These are phyloP conservation scores for Penicillium olsonii DNA, from an alignment of 2,329 filamentous ascomycete species.

Conservation along the genomic window DNA sequence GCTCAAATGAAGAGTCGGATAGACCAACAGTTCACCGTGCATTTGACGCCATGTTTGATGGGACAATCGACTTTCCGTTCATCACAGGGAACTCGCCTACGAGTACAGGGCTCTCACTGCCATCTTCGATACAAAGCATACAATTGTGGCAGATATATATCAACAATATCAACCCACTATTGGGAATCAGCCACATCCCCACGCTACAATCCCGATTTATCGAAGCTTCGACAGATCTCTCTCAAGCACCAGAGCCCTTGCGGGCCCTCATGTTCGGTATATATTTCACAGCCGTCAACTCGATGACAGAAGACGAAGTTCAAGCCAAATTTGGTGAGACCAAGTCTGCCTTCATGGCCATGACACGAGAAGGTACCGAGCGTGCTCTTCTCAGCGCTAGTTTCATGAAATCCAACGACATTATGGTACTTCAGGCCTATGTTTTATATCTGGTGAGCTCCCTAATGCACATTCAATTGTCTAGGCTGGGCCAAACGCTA, in stretches of 20 bases:
- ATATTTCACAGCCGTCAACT: slow-evolving; percentile 60
- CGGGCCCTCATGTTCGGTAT: slow-evolving; percentile 59
- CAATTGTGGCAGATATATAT: slow-evolving; percentile 24
- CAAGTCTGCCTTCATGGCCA: slow-evolving; percentile 32
- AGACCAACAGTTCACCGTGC: slow-evolving; percentile 59
- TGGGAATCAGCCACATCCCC: slow-evolving; percentile 66
- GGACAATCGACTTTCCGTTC: slow-evolving; percentile 61
- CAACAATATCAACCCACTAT: slow-evolving; percentile 47
- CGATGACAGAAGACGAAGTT: slow-evolving; percentile 59
- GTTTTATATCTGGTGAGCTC: slow-evolving; percentile 53
- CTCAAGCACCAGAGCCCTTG: slow-evolving; percentile 42
- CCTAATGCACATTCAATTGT: background rate
- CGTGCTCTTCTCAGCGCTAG: slow-evolving; percentile 45
- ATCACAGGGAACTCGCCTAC: slow-evolving; percentile 47
- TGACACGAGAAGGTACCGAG: slow-evolving; percentile 45
- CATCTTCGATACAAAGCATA: slow-evolving; percentile 17
- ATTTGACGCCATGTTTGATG: slow-evolving; percentile 61
- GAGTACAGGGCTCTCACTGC: slow-evolving; percentile 10
- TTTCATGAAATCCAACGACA: slow-evolving; percentile 37
- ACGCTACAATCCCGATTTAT: slow-evolving; percentile 64
- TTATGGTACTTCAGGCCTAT: slow-evolving; percentile 52
- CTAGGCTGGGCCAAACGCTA: background rate
- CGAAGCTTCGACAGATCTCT: slow-evolving; percentile 57
- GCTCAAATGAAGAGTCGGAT: slow-evolving; percentile 58
- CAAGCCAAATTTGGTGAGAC: slow-evolving; percentile 34